Evolutionary conservation across 768 basidiomycete genomes (phyloP).

Genomic region (Tulasnella sp.): DNA sequence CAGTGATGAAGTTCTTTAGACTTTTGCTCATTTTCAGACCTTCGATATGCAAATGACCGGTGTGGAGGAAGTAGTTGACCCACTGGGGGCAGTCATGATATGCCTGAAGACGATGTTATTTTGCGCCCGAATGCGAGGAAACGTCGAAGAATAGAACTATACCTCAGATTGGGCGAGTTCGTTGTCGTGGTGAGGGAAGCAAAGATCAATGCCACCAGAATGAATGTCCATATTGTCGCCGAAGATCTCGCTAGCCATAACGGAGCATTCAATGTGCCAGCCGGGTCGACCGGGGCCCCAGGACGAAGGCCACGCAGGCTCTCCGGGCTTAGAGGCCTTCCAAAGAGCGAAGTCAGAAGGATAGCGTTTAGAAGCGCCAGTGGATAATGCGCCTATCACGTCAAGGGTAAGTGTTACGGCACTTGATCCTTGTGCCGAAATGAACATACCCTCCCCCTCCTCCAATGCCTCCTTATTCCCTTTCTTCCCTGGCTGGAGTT

Average conservation of each 20-base stretch:
- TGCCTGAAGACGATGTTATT: slow-evolving; percentile 41
- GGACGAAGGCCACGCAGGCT: slow-evolving; percentile 91
- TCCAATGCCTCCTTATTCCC: slow-evolving; percentile 82
- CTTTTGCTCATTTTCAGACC: slow-evolving; percentile 99
- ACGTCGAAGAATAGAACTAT: slow-evolving; percentile 6
- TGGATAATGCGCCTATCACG: slow-evolving; percentile 43
- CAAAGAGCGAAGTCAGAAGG: slow-evolving; percentile 92
- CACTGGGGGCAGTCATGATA: slow-evolving; percentile 85
- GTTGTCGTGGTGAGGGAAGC: slow-evolving; percentile 99
- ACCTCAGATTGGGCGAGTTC: slow-evolving; percentile 96
- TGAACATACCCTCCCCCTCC: slow-evolving; percentile 71
- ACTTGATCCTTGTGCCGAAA: not conserved
- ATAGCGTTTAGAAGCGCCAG: slow-evolving; percentile 55
- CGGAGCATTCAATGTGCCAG: slow-evolving; percentile 99
- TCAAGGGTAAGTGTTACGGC: not conserved
- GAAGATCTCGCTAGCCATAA: slow-evolving; percentile 88
- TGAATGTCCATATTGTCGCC: slow-evolving; percentile 95
- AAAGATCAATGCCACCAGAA: slow-evolving; percentile 91
- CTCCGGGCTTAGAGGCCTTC: slow-evolving; percentile 94
- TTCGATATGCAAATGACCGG: slow-evolving; percentile 95
- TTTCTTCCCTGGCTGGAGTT: slow-evolving; percentile 92
- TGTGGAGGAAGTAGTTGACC: slow-evolving; percentile 99
- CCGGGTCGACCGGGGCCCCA: slow-evolving; percentile 96
- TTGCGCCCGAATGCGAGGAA: slow-evolving; percentile 12
- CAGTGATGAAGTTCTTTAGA: slow-evolving; percentile 97